Percentiles rank a stretch among this genome's conserved stretches.
phyloP scores from a whole-genome alignment of 139 green algal genomes.

The Chlamydomonas urium region DNA sequence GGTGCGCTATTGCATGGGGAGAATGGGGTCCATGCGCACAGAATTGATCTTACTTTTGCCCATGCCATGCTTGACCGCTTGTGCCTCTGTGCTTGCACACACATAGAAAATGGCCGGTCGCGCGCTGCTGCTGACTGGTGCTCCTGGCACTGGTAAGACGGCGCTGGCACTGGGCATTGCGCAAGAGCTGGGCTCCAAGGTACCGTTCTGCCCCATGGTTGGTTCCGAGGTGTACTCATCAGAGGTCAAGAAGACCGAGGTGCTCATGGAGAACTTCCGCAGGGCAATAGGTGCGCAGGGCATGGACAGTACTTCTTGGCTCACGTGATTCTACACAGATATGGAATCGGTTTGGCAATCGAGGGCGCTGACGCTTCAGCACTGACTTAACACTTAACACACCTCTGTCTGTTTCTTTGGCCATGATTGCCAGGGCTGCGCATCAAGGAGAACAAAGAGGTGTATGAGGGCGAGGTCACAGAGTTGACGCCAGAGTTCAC shows the following conservation, averaged over 20 bases:
- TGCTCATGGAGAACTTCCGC: constrained; percentile 99
- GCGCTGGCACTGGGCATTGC: constrained; percentile 95
- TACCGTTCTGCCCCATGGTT: constrained; percentile 99
- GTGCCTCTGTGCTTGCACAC: no score
- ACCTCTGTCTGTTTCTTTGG: no score
- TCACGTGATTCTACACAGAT: no score
- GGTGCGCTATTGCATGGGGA: no score
- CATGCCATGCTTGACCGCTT: no score
- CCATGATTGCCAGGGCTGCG: constrained; percentile 79
- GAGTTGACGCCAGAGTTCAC: constrained; percentile 95
- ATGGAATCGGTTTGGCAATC: no score
- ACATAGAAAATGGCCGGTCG: constrained; percentile 96
- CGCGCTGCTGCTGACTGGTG: constrained; percentile 92
- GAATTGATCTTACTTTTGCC: no score
- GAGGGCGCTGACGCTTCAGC: no score
- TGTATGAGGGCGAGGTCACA: constrained; percentile 98
- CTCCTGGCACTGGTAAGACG: constrained; percentile 96
- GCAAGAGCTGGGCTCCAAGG: constrained; percentile 51
- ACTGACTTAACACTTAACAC: no score
- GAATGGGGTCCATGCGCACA: no score
- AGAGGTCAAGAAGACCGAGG: constrained; percentile 99
- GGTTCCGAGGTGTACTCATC: constrained; percentile 95
- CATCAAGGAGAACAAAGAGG: constrained; percentile 99
- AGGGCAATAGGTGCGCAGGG: constrained; percentile 89
- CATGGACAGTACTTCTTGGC: no score